Conservation (phyloP, 768 basidiomycete genomes). For the Leccinum disarticulatum region DNA sequence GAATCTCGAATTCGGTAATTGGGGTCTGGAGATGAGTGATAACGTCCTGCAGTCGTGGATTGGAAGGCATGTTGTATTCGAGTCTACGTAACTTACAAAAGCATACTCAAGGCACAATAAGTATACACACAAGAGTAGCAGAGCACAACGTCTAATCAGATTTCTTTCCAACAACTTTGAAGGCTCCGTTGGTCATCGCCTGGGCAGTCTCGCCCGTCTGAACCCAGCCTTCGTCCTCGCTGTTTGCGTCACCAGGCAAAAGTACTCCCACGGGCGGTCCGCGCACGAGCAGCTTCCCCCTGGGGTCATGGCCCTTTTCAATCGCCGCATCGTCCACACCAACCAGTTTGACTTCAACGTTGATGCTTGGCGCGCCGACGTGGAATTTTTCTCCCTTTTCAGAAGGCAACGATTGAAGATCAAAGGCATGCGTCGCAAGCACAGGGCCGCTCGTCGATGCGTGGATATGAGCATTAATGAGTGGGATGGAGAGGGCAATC, state of each 20-base stretch:
- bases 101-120: background rate
- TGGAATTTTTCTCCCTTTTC: conserved; percentile 39
- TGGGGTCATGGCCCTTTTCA: conserved; percentile 66
- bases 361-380: conserved; percentile 80
- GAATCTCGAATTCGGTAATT: conserved; percentile 46
- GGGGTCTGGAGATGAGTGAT: conserved; percentile 46
- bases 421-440: conserved; percentile 79
- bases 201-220: conserved; percentile 42
- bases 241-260: conserved; percentile 28
- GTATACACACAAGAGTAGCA: background rate
- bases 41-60: conserved; percentile 31
- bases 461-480: conserved; percentile 64
- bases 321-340: conserved; percentile 64
- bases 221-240: conserved; percentile 45
- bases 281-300: conserved; percentile 58
- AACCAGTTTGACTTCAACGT: conserved; percentile 79
- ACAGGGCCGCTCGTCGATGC: conserved; percentile 72
- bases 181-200: conserved; percentile 69
- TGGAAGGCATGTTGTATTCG: background rate
- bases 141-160: conserved; percentile 1
- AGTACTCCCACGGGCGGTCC: conserved; percentile 72
- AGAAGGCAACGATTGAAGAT: conserved; percentile 71
- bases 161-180: conserved; percentile 36
- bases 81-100: background rate
- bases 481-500: conserved; percentile 72